A percentile compares a stretch with the other conserved stretches of the same genome.
Evolutionary conservation across 768 basidiomycete genomes (phyloP).

Genomic region (Guyanaporus albipodus): DNA sequence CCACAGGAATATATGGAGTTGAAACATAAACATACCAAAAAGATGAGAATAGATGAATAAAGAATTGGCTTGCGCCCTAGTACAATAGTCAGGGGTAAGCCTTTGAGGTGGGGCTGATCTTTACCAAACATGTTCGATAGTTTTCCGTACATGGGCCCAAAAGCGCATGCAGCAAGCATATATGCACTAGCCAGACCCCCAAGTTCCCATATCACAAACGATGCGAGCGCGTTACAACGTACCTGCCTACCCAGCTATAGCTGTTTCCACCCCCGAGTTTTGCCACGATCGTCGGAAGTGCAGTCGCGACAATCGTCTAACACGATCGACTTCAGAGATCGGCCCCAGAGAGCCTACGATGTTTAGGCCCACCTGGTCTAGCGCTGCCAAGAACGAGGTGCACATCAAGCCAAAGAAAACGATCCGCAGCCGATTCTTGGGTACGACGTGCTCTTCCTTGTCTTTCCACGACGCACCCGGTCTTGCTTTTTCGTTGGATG

Average conservation of each 20-base stretch:
- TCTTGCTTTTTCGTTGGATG: constrained; percentile 12
- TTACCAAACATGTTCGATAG: constrained; percentile 53
- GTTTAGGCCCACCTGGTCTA: constrained; percentile 47
- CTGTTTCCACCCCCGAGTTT: constrained; percentile 57
- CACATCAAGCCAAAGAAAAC: constrained; percentile 45
- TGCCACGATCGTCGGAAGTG: constrained; percentile 64
- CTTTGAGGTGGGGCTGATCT: neutral
- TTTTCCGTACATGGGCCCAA: constrained; percentile 74
- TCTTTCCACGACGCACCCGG: constrained; percentile 38
- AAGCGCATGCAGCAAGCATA: constrained; percentile 60
- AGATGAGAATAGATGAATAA: constrained; percentile 59
- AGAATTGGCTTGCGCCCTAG: constrained; percentile 65
- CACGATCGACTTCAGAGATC: neutral
- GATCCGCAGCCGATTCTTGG: constrained; percentile 39
- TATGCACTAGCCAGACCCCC: constrained; percentile 49
- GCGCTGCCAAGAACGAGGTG: constrained; percentile 38
- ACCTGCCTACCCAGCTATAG: constrained; percentile 73
- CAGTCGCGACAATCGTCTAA: constrained; percentile 64
- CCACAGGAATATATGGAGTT: no score
- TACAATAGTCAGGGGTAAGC: neutral
- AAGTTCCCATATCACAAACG: neutral
- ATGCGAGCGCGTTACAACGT: neutral
- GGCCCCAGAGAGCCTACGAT: neutral
- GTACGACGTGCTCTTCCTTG: constrained; percentile 39
- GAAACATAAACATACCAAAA: constrained; percentile 35